Evolutionary conservation across 352 stramenopile genomes (phyloP), one percentile per base, ranked within the genome.

Genomic region (Vaucheria bursata): DNA sequence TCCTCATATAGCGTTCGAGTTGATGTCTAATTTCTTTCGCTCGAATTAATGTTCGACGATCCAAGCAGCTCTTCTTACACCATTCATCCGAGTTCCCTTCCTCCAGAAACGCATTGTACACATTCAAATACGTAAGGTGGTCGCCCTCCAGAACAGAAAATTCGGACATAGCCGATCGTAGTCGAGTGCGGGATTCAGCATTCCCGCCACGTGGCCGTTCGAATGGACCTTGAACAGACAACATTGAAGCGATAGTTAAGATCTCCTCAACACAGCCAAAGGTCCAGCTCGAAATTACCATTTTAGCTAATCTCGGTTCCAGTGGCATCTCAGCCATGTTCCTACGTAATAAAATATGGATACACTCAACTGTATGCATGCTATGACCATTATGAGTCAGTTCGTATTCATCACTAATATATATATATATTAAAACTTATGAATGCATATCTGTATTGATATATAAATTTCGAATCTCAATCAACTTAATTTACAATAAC

Each of bases 301-400:
- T 34, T n/a, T 87, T 85, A 5, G 87, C 89, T 38, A 91, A 79
- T 49, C 85, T 74, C 25, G 88, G 87, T 73, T 93, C 89, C 0
- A 88, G 87, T 8, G 90, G 90, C 79, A 93, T 90, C 53, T 90
- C 86, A 4, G 89, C 88, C 87, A 94, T 91, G 49, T 89, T 78
- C 65, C n/a, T n/a, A n/a, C n/a, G n/a, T n/a, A n/a, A n/a, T n/a
- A n/a, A n/a, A n/a, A n/a, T n/a, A n/a, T n/a, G n/a, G n/a, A n/a
- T n/a, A n/a, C n/a, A n/a, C n/a, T n/a, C n/a, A n/a, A n/a, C n/a
- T n/a, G n/a, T n/a, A n/a, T n/a, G n/a, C n/a, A n/a, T n/a, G n/a
- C n/a, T n/a, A n/a, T n/a, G n/a, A n/a, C n/a, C n/a, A n/a, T n/a
- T n/a, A n/a, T n/a, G n/a, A n/a, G n/a, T n/a, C n/a, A n/a, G n/a